Base-by-base conservation (phyloP, 2,329 filamentous ascomycete species). In the Colletotrichum filicis region DNA sequence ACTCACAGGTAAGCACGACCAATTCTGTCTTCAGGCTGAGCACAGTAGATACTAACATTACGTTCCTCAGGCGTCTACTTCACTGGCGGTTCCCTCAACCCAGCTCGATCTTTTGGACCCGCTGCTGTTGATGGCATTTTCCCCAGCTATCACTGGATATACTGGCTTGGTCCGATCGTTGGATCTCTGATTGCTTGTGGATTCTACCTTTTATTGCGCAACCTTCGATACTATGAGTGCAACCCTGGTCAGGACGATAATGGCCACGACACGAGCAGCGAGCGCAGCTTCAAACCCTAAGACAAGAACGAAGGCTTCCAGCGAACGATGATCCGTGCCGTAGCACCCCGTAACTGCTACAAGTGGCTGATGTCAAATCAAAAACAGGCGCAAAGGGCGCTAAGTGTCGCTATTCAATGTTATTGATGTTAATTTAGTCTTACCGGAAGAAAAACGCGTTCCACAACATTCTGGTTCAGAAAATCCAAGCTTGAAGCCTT, bases 91-190 rank as follows among this genome's bases (percentile, higher is more conserved):
- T 84, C 82, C 11, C 81, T 89, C 75, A 89, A 89, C 76, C 87
- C 87, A 4, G 87, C 86, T 1, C 82, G 87, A 52, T 87, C 86
- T 0, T 84, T 89, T 55, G 87, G 87, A 1, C 87, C 87, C 8
- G 85, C 83, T 30, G 84, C 86, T 26, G 78, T 87, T 52, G 80
- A 79, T 1, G 78, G 80, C 5, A 74, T 64, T 1, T 88, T 88
- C 76, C 79, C 81, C 1, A 76, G 77, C 19, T 87, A 88, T 77
- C 85, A 87, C 67, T 89, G 87, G 87, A 88, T 89, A 76, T 89
- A 88, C 80, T 89, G 87, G 85, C 75, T 90, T 12, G 89, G 88
- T 0, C 89, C 89, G 1, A 79, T 85, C 11, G 79, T 88, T 63
- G 89, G 89, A 0, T 76, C 85, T 0, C 63, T 87, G 6, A 77